Evolutionary conservation across 345 rosid genomes (phyloP), one percentile per base, ranked within the genome.

Genomic region (Arabis hirsuta): DNA sequence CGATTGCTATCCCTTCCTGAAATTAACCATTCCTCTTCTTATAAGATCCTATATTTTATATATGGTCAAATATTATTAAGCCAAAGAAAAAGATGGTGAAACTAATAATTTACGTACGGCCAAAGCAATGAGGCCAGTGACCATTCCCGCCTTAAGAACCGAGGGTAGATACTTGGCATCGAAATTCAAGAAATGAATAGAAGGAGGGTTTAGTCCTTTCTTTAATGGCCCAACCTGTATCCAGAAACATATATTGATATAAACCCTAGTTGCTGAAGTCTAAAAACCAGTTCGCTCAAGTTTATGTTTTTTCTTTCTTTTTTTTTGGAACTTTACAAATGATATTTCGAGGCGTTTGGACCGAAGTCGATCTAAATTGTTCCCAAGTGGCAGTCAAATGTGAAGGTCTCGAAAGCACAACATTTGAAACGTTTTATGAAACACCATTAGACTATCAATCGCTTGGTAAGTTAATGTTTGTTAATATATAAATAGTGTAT

Each of bases 1-100:
- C 95, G 7, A 91, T 88, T 8, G 98, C 96, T 66, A 94, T 85
- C 13, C 98, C 98, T 82, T 91, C 98, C 97, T 90, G 83, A 55
- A 55, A 65, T 64, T 29, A 46, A 12, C 38, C 55, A 41, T 69
- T 32, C 16, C 31, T 14, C 19, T 52, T 67, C 38, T 20, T 31
- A 4, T 24, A 20, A 59, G 13, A 13, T 31, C 45, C 27, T 5
- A 43, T 12, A 44, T 9, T 43, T 32, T 44, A 19, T n/a, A 31
- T 12, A 51, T 48, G 19, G 62, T 41, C 1, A 48, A 6, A 2
- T 16, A 52, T 11, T 14, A 36, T 36, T 7, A 36, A 41, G 53
- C 46, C 12, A 22, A 10, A 32, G 10, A 24, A 31, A 22, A 45
- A 13, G 6, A 56, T 46, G 24, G 24, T 63, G 42, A 55, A 43